phyloP scores from a whole-genome alignment of 1,284 basidiomycete species.

The Fomes fomentarius region DNA sequence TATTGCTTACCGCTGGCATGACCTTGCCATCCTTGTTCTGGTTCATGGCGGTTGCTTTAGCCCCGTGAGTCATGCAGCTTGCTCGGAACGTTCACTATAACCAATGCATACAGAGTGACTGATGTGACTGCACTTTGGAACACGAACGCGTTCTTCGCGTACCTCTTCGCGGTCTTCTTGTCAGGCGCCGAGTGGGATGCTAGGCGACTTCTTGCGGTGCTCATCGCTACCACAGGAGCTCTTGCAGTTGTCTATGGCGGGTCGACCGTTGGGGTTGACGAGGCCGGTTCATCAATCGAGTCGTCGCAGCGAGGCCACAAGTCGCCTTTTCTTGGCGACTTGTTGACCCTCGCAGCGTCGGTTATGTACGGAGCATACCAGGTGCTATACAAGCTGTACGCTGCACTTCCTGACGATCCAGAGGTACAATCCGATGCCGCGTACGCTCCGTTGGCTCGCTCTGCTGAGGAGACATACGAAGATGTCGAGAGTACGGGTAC shows the following conservation, averaged over 20 bases:
- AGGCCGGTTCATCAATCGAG: conserved; percentile 6
- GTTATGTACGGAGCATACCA: conserved; percentile 73
- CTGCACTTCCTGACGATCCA: conserved; percentile 63
- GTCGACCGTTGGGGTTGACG: conserved; percentile 35
- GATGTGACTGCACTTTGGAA: conserved; percentile 88
- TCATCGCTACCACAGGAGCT: conserved; percentile 77
- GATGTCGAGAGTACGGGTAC: conserved; percentile 31
- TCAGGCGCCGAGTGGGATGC: conserved; percentile 63
- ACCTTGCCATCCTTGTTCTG: conserved; percentile 69
- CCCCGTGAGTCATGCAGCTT: conserved; percentile 58
- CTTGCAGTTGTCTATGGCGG: conserved; percentile 79
- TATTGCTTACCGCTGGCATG: conserved; percentile 58
- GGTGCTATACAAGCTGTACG: conserved; percentile 82
- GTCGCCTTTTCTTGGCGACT: conserved; percentile 73
- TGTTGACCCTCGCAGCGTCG: conserved; percentile 72
- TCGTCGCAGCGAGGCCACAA: conserved; percentile 33
- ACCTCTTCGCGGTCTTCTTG: conserved; percentile 68
- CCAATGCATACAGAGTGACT: conserved; percentile 52
- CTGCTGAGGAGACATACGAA: conserved; percentile 23
- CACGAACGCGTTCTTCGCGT: conserved; percentile 84
- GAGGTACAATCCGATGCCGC: conserved; percentile 37
- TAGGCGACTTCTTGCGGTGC: conserved; percentile 66
- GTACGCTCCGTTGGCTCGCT: conserved; percentile 48
- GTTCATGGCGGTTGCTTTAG: conserved; percentile 70
- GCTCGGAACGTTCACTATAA: conserved; percentile 15